These are phyloP conservation scores for Pelagomonas calceolata DNA, from an alignment of 108 stramenopile species.

Conservation along the genomic window DNA sequence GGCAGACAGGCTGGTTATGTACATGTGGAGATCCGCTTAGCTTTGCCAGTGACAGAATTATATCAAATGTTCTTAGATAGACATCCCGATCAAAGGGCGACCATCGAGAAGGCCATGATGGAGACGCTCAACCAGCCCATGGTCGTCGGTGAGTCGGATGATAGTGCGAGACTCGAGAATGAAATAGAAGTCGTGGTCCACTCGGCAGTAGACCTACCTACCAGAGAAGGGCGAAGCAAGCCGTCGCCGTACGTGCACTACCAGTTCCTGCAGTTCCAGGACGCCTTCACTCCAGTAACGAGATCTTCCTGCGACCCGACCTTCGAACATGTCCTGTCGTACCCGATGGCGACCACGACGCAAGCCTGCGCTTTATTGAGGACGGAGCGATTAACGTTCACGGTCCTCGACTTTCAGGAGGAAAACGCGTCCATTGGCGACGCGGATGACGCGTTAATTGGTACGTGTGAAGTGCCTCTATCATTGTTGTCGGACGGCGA, in stretches of 20 bases:
- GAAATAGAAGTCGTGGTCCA: constrained; percentile 39
- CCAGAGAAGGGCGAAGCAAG: neutral
- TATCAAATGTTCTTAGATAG: constrained; percentile 39
- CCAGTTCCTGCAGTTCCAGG: constrained; percentile 47
- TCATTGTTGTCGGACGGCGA: constrained; percentile 15
- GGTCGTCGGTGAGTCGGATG: neutral
- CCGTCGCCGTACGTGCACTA: constrained; percentile 47
- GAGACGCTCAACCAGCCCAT: neutral
- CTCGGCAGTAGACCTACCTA: constrained; percentile 16
- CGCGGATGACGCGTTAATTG: constrained; percentile 16
- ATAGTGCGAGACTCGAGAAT: constrained; percentile 23
- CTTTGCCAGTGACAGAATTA: constrained; percentile 43
- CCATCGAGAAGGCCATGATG: constrained; percentile 26
- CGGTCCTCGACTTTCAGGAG: constrained; percentile 21
- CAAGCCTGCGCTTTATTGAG: constrained; percentile 28
- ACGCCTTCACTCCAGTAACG: constrained; percentile 32
- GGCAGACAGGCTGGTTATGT: constrained; percentile 30
- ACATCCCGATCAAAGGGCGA: constrained; percentile 36
- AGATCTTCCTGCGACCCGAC: constrained; percentile 18
- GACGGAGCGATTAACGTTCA: constrained; percentile 19
- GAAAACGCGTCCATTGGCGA: constrained; percentile 8
- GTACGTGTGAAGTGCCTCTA: constrained; percentile 19
- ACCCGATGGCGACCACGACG: constrained; percentile 35
- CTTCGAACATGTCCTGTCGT: constrained; percentile 29
- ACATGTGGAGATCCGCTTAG: constrained; percentile 42